Base-by-base conservation (phyloP, 768 basidiomycete genomes). In the Termitomyces sp. region DNA sequence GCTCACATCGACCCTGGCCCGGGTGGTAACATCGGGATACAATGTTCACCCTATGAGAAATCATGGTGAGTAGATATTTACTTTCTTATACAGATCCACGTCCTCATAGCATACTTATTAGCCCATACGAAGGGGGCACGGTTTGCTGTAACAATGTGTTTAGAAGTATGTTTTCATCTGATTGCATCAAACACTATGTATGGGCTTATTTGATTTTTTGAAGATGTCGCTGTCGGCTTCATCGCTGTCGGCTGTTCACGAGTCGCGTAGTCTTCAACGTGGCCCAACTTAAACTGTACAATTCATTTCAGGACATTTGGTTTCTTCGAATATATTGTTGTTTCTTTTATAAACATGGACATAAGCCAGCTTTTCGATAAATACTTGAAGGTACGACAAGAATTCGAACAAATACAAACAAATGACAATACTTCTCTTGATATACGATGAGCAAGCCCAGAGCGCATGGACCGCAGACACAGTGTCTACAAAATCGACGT, bases 401-500 rank as follows among this genome's bases (percentile, higher is more conserved):
- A 13, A 5, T 27, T 27, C 4, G 27, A 27, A 27, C 11, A 13
- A 36, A 4, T 31, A 36, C 37, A 59, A 59, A 59, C 11, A 59
- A 1, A 18, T 27, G 31, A 48, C 54, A 59, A 59, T 46, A 59
- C 18, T 48, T 12, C 22, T n/a, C 41, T 24, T 39, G 52, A 48
- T 46, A 42, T 18, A 54, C 62, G 58, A 76, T 74, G 72, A 72
- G 65, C 66, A 84, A 85, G 66, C 74, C 80, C 7, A 84, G 83
- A 69, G 59, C 72, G 57, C 80, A 81, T 55, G 68, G 75, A 52
- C 63, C 73, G 18, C 79, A 79, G 65, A 72, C 75, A 18, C 75
- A 78, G 49, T 46, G 76, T 86, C 37, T 86, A 83, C 72, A 87
- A 84, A 64, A 72, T 79, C 57, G 86, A 88, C 55, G 76, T 81